A percentile compares a stretch with the other conserved stretches of the same genome.
Evolutionary conservation across 306 rosid genomes (phyloP).

Genomic region (Ammopiptanthus mongolicus): DNA sequence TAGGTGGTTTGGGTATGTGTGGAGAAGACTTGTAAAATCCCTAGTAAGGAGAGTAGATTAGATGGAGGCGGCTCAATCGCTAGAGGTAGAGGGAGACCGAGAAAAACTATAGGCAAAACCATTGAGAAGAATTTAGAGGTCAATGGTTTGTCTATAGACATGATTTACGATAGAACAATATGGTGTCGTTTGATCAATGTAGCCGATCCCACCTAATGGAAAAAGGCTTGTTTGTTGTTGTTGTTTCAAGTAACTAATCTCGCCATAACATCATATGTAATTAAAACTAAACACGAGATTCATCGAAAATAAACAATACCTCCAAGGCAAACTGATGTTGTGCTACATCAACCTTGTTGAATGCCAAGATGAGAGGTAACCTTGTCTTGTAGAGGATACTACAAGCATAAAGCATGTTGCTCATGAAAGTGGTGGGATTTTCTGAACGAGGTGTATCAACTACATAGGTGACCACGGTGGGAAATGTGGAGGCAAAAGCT

Average conservation of each 20-base stretch:
- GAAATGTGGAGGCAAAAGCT: conserved; percentile 99
- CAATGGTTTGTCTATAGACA: too few species aligned
- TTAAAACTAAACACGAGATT: not conserved
- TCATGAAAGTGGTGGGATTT: conserved; percentile 85
- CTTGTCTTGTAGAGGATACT: conserved; percentile 90
- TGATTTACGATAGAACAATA: too few species aligned
- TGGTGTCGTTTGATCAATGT: too few species aligned
- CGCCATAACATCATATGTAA: not conserved
- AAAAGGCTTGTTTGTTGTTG: too few species aligned
- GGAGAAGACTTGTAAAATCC: too few species aligned
- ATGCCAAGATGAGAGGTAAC: conserved; percentile 81
- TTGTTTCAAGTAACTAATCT: not conserved
- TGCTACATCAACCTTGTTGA: conserved; percentile 81
- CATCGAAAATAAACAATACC: conserved; percentile 43
- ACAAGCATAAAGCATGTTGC: conserved; percentile 96
- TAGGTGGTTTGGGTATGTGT: too few species aligned
- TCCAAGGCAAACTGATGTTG: conserved; percentile 85
- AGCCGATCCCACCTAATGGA: too few species aligned
- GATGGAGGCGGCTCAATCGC: too few species aligned
- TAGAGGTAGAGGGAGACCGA: too few species aligned
- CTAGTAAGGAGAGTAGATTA: too few species aligned
- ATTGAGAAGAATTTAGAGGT: too few species aligned
- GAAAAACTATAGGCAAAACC: too few species aligned
- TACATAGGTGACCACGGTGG: conserved; percentile 75
- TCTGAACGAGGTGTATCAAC: conserved; percentile 86